Conservation (phyloP, 1,284 basidiomycete species). For the Nidula niveotomentosa region DNA sequence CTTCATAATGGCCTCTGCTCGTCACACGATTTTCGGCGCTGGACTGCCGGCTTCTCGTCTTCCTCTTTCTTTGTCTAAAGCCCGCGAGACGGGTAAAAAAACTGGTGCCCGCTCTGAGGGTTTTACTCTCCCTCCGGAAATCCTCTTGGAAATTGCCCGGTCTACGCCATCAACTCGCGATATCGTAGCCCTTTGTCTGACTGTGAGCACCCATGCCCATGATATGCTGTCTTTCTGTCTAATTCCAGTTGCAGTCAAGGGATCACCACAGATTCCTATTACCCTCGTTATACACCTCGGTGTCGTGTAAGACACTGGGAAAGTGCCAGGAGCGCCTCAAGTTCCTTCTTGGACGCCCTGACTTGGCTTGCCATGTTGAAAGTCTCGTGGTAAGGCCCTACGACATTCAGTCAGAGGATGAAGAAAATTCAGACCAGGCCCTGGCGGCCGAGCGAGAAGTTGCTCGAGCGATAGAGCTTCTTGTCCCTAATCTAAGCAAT, state of each 20-base stretch:
- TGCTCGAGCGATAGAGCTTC: slow-evolving; percentile 14
- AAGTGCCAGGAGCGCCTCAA: slow-evolving; percentile 14
- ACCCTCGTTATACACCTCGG: slow-evolving; percentile 5
- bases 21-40: too few species aligned
- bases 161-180: background rate
- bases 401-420: too few species aligned
- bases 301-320: slow-evolving; percentile 11
- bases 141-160: background rate
- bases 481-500: slow-evolving; percentile 36
- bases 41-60: too few species aligned
- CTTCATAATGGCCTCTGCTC: too few species aligned
- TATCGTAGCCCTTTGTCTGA: background rate
- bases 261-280: background rate
- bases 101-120: background rate
- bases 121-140: background rate
- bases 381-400: too few species aligned
- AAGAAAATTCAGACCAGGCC: background rate
- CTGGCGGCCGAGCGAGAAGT: background rate
- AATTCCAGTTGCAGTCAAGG: background rate
- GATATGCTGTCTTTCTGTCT: too few species aligned
- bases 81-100: background rate
- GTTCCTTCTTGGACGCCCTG: slow-evolving; percentile 23
- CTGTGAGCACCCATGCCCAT: background rate
- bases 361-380: slow-evolving; percentile 40
- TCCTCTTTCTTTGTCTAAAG: background rate